phyloP scores from a whole-genome alignment of 495 filamentous ascomycete genomes.

The Daldinia grandis region DNA sequence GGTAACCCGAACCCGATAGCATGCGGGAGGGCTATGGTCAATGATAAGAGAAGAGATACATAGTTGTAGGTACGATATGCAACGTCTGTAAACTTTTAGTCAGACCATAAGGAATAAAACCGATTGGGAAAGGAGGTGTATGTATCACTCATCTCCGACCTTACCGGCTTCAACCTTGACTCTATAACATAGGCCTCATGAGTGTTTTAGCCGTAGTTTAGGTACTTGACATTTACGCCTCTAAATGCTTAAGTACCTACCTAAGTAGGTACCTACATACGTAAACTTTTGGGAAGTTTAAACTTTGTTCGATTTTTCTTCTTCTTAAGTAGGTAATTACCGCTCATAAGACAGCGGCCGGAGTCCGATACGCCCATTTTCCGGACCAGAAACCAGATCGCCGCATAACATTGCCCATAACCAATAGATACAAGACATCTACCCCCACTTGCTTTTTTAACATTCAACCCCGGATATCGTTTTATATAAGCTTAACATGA shows the following conservation, averaged over 20 bases:
- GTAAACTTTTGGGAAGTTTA: conserved; percentile 1
- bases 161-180: conserved; percentile 7
- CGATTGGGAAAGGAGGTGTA: not conserved
- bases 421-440: conserved; percentile 32
- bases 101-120: not conserved
- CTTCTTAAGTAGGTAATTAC: conserved; percentile 6
- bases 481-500: not conserved
- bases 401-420: not conserved
- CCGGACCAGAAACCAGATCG: conserved; percentile 14
- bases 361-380: conserved; percentile 10
- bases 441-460: not conserved
- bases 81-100: not conserved
- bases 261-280: no score
- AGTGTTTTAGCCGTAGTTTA: not conserved
- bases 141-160: conserved; percentile 2
- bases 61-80: not conserved
- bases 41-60: not conserved
- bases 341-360: not conserved
- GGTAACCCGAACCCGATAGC: not conserved
- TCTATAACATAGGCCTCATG: not conserved
- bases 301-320: conserved; percentile 18
- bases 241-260: not conserved
- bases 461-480: no score
- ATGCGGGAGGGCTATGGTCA: not conserved
- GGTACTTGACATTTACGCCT: conserved; percentile 2